Base-by-base conservation (phyloP, 2,329 filamentous ascomycete species). In the Cladophialophora immunda region DNA sequence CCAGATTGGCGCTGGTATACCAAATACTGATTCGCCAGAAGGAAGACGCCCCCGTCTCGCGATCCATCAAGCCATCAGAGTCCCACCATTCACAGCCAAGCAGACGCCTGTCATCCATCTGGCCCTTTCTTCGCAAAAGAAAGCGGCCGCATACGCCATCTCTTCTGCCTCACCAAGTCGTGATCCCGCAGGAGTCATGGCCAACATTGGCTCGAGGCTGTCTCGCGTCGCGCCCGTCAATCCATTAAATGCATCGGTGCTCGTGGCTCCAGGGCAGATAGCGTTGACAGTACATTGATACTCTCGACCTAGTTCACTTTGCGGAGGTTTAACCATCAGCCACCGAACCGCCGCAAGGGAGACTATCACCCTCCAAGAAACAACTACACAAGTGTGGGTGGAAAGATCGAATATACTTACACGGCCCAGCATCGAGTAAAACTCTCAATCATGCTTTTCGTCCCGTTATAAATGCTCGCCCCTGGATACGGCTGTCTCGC, bases 361-460 rank as follows among this genome's bases (percentile, higher is more conserved):
- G 22, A 19, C 19, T 41, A 15, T 38, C 2, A 38, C n/a, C 11
- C 9, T n/a, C n/a, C 17, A 25, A 17, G 15, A 38, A 4, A 17
- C 9, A 17, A 17, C 2, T 5, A 25, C 1, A 53, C 1, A 27
- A 32, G 30, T 11, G 32, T 25, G 34, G 25, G 22, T 45, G 38
- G 8, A n/a, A 17, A 50, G 22, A 32, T 32, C 9, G 22, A 15
- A 27, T 22, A 15, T 1, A 57, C 60, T 63, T 27, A 63, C 60
- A 63, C 60, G 13, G 78, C 77, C 79, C 82, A 83, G 47, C 76
- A 77, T 27, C 76, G 74, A 0, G 82, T 84, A 62, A 84, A 82
- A 2, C 76, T 77, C 68, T 84, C 82, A 0, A 83, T 76, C 80
- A 83, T 83, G n/a, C 80, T 81, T 71, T 84, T 84, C 8, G 80